Evolutionary conservation across 1,284 basidiomycete species (phyloP).

Genomic region (Mycena sp.): DNA sequence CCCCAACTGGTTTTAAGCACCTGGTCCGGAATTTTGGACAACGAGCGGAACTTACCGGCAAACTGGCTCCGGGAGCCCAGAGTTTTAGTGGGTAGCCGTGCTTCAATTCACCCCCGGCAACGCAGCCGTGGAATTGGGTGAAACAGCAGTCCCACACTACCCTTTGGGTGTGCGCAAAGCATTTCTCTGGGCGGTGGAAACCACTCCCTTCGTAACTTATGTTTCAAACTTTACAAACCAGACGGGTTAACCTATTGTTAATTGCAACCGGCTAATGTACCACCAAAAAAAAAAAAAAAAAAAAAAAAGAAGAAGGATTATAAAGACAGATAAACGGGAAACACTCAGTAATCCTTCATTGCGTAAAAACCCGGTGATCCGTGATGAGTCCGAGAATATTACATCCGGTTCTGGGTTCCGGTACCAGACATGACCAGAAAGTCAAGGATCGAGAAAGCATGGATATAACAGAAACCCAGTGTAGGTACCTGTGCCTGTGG

Average conservation of each 20-base stretch:
- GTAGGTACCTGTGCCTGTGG: too few relatives aligned
- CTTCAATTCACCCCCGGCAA: not conserved
- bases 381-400: too few relatives aligned
- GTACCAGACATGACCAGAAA: too few relatives aligned
- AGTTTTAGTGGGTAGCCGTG: slow-evolving; percentile 28
- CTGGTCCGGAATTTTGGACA: slow-evolving; percentile 18
- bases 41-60: slow-evolving; percentile 23
- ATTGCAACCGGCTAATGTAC: slow-evolving; percentile 2
- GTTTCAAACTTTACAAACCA: slow-evolving; percentile 1
- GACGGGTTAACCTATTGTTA: not conserved
- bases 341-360: too few relatives aligned
- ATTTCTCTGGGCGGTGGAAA: not conserved
- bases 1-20: slow-evolving; percentile 19
- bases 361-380: too few relatives aligned
- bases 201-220: not conserved
- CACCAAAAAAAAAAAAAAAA: slow-evolving; percentile 8
- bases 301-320: too few relatives aligned
- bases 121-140: not conserved
- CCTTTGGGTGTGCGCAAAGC: not conserved
- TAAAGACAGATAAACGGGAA: too few relatives aligned
- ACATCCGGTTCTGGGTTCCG: too few relatives aligned
- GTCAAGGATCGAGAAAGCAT: too few relatives aligned
- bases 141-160: not conserved
- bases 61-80: slow-evolving; percentile 24
- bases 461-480: too few relatives aligned